Evolutionary conservation across 2,329 filamentous ascomycete genomes (phyloP).

Genomic region (Pseudocercospora crystallina): DNA sequence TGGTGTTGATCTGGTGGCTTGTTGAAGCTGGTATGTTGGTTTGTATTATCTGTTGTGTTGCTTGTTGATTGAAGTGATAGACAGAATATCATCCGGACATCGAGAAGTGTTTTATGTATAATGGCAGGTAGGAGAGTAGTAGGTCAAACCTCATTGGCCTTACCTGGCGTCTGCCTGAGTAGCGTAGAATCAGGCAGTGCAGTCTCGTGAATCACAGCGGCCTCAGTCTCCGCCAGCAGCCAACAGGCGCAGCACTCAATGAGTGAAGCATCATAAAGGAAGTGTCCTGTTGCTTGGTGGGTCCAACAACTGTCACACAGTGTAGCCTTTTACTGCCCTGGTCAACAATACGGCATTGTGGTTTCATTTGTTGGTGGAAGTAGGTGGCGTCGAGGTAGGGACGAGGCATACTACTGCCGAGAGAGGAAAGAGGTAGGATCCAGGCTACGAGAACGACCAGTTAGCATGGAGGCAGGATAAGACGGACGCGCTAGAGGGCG

Average conservation of each 20-base stretch:
- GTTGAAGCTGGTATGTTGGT: not conserved
- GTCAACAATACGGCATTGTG: not conserved
- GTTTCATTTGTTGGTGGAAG: slow-evolving; percentile 5
- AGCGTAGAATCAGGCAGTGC: slow-evolving; percentile 3
- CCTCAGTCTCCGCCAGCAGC: slow-evolving; percentile 7
- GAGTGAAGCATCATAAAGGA: not conserved
- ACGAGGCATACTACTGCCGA: too few species aligned
- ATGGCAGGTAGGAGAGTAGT: not conserved
- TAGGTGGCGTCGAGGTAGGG: too few species aligned
- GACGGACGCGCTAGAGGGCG: too few species aligned
- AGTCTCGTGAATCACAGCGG: slow-evolving; percentile 3
- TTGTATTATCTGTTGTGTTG: slow-evolving; percentile 1
- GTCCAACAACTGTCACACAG: slow-evolving; percentile 9
- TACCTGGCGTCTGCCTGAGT: slow-evolving; percentile 2
- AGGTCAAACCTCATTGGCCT: slow-evolving; percentile 2
- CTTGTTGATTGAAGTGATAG: not conserved
- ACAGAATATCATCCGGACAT: not conserved
- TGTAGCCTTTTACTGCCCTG: slow-evolving; percentile 1
- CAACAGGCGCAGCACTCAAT: slow-evolving; percentile 11
- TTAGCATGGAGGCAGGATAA: too few species aligned
- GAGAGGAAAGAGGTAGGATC: too few species aligned
- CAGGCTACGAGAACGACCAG: too few species aligned
- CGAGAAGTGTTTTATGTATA: slow-evolving; percentile 1
- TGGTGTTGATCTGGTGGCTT: not conserved
- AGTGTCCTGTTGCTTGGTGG: slow-evolving; percentile 4